Base-by-base conservation (phyloP, 495 filamentous ascomycete species). In the Penicillium simplicissimum region DNA sequence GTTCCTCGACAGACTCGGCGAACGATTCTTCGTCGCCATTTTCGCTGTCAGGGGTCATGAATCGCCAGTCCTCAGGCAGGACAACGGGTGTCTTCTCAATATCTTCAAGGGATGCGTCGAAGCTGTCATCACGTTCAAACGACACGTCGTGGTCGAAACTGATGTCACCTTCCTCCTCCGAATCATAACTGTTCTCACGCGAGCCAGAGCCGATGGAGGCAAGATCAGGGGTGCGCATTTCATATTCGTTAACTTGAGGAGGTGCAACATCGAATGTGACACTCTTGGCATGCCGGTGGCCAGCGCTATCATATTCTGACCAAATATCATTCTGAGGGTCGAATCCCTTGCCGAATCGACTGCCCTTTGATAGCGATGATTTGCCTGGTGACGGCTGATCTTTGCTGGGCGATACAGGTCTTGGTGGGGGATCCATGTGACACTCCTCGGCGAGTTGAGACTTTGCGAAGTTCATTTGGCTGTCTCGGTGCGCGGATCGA, bases 21-120 rank as follows among this genome's bases (percentile, higher is more conserved):
- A 92, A 96, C 0, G 86, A 84, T 52, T 95, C 87, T 21, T 90
- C 89, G 3, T 88, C 79, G 9, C 75, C 80, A 56, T 89, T 79
- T 4, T 80, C 81, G 36, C 70, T 73, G n/a, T 70, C 72, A 3
- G 89, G 87, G 61, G 82, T 88, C 83, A 90, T 89, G 63, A 91
- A 89, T 47, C 90, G 85, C 95, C 95, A 98, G 67, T 97, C 92
- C 65, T 97, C 96, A 3, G 95, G 95, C 49, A 96, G 84, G 31
- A 98, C 95, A 21, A 98, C 96, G 3, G 95, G 94, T 0, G 96
- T 97, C 78, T 97, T 96, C 65, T 96, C 92, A 19, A 91, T 90
- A 69, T 98, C 95, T 74, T 98, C 94, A 25, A 97, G 82, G 4
- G 91, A 94, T 4, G 89, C 92, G 74, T 97, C 93, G 67, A 96